Evolutionary conservation across 805 yeast species (phyloP).

Genomic region (Wickerhamiella azyma): DNA sequence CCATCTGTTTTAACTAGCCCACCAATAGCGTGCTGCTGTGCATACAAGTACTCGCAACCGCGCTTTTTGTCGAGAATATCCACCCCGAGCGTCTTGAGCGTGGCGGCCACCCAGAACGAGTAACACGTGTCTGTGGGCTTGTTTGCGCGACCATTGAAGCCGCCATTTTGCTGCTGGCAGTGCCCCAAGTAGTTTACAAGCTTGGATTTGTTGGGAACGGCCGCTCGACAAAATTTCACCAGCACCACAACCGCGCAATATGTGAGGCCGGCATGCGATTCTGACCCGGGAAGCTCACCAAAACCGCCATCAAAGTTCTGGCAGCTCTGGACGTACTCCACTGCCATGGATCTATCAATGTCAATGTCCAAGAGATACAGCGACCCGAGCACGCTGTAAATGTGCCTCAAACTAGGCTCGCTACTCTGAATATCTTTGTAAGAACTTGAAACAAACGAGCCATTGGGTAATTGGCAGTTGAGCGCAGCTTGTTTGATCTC

Average conservation of each 20-base stretch:
- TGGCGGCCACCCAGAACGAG: slow-evolving; percentile 66
- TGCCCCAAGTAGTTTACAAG: slow-evolving; percentile 7
- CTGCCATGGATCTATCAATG: slow-evolving; percentile 28
- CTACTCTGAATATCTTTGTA: slow-evolving; percentile 30
- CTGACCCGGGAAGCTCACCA: slow-evolving; percentile 38
- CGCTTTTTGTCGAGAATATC: slow-evolving; percentile 12
- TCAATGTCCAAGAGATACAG: slow-evolving; percentile 4
- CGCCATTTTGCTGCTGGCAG: slow-evolving; percentile 35
- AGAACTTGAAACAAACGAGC: slow-evolving; percentile 40
- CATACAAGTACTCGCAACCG: slow-evolving; percentile 34
- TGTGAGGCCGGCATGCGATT: slow-evolving; percentile 77
- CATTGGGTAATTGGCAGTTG: slow-evolving; percentile 46
- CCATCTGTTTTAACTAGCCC: slow-evolving; percentile 63
- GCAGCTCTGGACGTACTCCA: slow-evolving; percentile 28
- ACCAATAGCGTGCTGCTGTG: slow-evolving; percentile 55
- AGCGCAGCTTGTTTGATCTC: slow-evolving; percentile 41
- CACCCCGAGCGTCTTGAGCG: slow-evolving; percentile 33
- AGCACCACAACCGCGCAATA: slow-evolving; percentile 68
- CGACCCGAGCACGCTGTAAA: slow-evolving; percentile 45
- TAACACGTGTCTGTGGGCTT: slow-evolving; percentile 81
- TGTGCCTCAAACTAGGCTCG: slow-evolving; percentile 58
- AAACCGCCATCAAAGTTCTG: slow-evolving; percentile 55
- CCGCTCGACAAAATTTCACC: slow-evolving; percentile 25
- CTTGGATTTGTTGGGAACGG: neutral
- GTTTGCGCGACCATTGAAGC: slow-evolving; percentile 77